phyloP scores from a whole-genome alignment of 129 eudicot genomes.

The Ambrosia artemisiifolia region DNA sequence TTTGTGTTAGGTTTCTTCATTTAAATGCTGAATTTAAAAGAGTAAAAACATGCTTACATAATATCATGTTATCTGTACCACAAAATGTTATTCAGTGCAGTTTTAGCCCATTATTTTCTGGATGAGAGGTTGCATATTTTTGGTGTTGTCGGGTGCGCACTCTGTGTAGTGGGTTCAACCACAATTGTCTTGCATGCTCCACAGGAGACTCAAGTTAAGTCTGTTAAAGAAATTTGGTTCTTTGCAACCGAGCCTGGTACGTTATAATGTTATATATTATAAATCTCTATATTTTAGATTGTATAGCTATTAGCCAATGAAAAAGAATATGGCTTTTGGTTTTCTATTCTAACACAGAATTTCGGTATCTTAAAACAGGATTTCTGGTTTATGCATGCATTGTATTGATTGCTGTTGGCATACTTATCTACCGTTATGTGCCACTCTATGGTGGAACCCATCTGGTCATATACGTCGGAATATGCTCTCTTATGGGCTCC shows the following conservation, averaged over 20 bases:
- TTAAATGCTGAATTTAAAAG: background rate
- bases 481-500: slow-evolving; percentile 93
- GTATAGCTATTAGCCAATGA: too few species aligned
- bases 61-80: too few species aligned
- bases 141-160: slow-evolving; percentile 82
- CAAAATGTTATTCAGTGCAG: slow-evolving; percentile 55
- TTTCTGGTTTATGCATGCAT: slow-evolving; percentile 51
- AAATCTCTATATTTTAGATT: background rate
- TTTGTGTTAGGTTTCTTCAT: background rate
- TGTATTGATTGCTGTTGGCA: slow-evolving; percentile 36
- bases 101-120: slow-evolving; percentile 76
- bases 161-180: slow-evolving; percentile 81
- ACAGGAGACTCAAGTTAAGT: slow-evolving; percentile 52
- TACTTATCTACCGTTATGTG: slow-evolving; percentile 49
- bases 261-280: background rate
- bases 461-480: slow-evolving; percentile 68
- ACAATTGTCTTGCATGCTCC: slow-evolving; percentile 87
- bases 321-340: slow-evolving; percentile 10
- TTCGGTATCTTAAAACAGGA: slow-evolving; percentile 41
- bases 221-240: slow-evolving; percentile 75
- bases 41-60: background rate
- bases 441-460: slow-evolving; percentile 65
- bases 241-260: slow-evolving; percentile 72
- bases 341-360: slow-evolving; percentile 2
- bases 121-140: slow-evolving; percentile 66